A percentile compares a stretch with the other conserved stretches of the same genome.
Conservation (phyloP, 352 stramenopile species). For the Elongisporangium undulatum region DNA sequence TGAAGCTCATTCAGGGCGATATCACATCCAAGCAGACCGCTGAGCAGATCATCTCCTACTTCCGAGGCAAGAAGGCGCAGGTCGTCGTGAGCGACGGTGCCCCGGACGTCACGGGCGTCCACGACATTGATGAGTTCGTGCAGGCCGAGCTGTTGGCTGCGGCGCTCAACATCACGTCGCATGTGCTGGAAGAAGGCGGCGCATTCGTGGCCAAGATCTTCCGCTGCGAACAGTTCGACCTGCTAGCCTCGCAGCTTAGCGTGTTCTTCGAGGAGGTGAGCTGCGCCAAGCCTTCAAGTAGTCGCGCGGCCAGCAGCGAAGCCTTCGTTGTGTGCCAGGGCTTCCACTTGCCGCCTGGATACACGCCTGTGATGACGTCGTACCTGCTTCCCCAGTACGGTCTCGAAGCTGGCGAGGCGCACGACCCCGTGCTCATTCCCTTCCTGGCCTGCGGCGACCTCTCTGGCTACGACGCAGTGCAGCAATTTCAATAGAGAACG, state of each 20-base stretch:
- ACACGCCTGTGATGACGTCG: slow-evolving; percentile 85
- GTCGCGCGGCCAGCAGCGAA: slow-evolving; percentile 94
- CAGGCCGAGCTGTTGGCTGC: slow-evolving; percentile 95
- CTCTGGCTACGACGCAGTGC: slow-evolving; percentile 83
- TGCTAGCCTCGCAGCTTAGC: slow-evolving; percentile 95
- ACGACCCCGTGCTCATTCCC: slow-evolving; percentile 75
- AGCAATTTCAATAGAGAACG: slow-evolving; percentile 50
- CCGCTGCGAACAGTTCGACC: slow-evolving; percentile 93
- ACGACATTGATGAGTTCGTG: slow-evolving; percentile 99
- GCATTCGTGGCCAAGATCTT: slow-evolving; percentile 99
- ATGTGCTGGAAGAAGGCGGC: slow-evolving; percentile 92
- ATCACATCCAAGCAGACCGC: slow-evolving; percentile 97
- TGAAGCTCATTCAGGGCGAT: slow-evolving; percentile 94
- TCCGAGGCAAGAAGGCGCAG: slow-evolving; percentile 92
- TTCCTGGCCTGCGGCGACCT: slow-evolving; percentile 93
- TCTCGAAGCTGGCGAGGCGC: slow-evolving; percentile 31
- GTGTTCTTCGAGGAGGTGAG: slow-evolving; percentile 95
- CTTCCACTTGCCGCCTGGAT: slow-evolving; percentile 82
- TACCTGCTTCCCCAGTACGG: slow-evolving; percentile 68
- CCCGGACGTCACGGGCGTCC: slow-evolving; percentile 99
- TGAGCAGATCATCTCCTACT: slow-evolving; percentile 93
- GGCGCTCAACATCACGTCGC: slow-evolving; percentile 97
- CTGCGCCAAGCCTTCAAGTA: slow-evolving; percentile 97
- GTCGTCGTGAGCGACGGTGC: slow-evolving; percentile 98
- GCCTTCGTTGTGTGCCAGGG: slow-evolving; percentile 96